Evolutionary conservation across 164 flowering plant genomes (phyloP), one percentile per base, ranked within the genome.

Genomic region (Protea cynaroides): DNA sequence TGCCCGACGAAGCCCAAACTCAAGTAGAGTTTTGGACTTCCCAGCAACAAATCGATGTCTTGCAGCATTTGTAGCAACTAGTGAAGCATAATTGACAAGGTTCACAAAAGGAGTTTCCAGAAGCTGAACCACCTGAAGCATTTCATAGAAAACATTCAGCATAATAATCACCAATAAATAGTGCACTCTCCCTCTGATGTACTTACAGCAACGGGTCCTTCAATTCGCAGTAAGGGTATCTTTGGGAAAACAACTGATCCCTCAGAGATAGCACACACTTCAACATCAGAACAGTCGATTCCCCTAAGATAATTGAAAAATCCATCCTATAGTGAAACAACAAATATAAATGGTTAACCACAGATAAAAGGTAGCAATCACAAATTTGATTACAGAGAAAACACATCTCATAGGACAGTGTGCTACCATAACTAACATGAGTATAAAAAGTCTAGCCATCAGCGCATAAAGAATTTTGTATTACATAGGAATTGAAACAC

Each of bases 21-120:
- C 99, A 64, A 92, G 92, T 23, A 95, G 79, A 22, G 72, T 43
- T 76, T 95, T 92, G 62, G 88, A 79, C 70, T 90, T 87, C 63
- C 99, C 99, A 56, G 95, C 98, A 76, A 95, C 97, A 79, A 86
- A 82, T 15, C 97, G 87, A 66, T 95, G 99, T 71, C 99, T 92
- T 62, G 97, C 97, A 65, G 99, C 97, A 88, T 95, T 92, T 61
- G 99, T 95, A 43, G 99, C 81, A 43, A 92, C 97, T 68, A 95
- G 72, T 54, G 99, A 95, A 60, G 97, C 94, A 83, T 80, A 95
- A 65, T 95, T 95, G 56, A 92, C 65, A 67, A 95, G 89, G 79
- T 90, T 95, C 59, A 92, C 79, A 76, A 88, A 83, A 24, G 97
- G 89, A 61, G 97, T 95, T 83, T 95, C 99, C 64, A 92, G 80